Evolutionary conservation across 164 flowering plant species (phyloP), one percentile per base, ranked within the genome.

Genomic region (Paratinospora sagittata): DNA sequence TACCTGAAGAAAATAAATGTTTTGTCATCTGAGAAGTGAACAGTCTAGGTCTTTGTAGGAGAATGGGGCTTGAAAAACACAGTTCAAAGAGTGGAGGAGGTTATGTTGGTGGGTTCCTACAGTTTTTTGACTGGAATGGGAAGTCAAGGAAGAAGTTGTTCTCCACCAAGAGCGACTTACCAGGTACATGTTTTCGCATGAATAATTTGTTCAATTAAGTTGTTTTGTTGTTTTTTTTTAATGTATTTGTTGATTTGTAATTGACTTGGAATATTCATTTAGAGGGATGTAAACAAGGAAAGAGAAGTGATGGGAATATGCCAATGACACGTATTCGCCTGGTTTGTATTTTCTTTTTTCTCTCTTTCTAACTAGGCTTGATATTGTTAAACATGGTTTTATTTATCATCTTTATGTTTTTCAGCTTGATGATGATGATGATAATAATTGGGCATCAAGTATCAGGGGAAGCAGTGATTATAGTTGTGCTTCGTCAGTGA

Each of bases 91-190:
- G 76, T 64, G 87, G 89, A 37, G 61, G 61, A 87, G 84, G 89
- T 21, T 87, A 89, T 83, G 91, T 86, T 57, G 98, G 97, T 57
- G 90, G 93, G 21, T 90, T 95, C 63, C 80, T 92, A 66, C 93
- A 95, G 78, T 71, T 95, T 61, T 95, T 95, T 79, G 98, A 95
- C 74, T 92, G 98, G 97, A 90, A 85, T 77, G 84, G 84, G 17
- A 92, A 89, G 74, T 92, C 98, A 43, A 74, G 94, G 70, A 95
- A 95, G 84, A 95, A 90, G 78, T 75, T 95, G 49, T 92, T 89
- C 75, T 79, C 96, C 16, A 81, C 75, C 84, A 90, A 87, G 73
- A 82, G 89, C 30, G 90, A 88, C 72, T 72, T 81, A 63, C 84
- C 88, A 72, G 95, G 97, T 89, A 86, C 27, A 37, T 17, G 63